Evolutionary conservation across 176 grass and related monocot genomes (phyloP).

Genomic region (Leersia perrieri): DNA sequence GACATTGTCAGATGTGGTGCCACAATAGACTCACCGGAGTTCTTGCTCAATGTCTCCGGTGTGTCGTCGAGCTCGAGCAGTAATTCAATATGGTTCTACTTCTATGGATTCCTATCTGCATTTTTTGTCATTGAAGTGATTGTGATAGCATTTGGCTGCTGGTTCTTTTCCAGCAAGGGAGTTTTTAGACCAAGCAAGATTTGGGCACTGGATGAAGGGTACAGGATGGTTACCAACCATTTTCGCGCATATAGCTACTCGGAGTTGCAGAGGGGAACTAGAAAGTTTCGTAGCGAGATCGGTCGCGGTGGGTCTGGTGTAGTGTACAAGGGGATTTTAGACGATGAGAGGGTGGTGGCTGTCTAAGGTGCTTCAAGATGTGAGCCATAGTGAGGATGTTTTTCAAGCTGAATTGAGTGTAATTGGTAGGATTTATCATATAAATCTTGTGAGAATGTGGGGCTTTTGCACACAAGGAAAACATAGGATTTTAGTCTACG

Average conservation of each 20-base stretch:
- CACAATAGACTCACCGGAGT: too few relatives aligned
- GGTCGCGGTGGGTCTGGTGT: constrained; percentile 38
- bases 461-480: constrained; percentile 45
- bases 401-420: constrained; percentile 46
- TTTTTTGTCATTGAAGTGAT: constrained; percentile 35
- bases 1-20: too few relatives aligned
- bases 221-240: constrained; percentile 37
- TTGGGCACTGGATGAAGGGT: constrained; percentile 44
- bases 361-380: constrained; percentile 33
- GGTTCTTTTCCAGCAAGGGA: constrained; percentile 12
- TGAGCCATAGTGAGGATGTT: constrained; percentile 26
- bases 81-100: constrained; percentile 21
- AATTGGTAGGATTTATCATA: constrained; percentile 46
- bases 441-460: constrained; percentile 49
- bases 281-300: constrained; percentile 35
- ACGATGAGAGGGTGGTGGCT: constrained; percentile 13
- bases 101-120: constrained; percentile 32
- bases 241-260: constrained; percentile 42
- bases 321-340: constrained; percentile 33
- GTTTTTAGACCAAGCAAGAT: too few relatives aligned
- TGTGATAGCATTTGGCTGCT: too few relatives aligned
- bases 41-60: too few relatives aligned
- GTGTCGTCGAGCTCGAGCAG: too few relatives aligned
- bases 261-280: constrained; percentile 39
- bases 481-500: constrained; percentile 40